A percentile compares a stretch with the other conserved stretches of the same genome.
Evolutionary conservation across 1,284 basidiomycete genomes (phyloP).

Genomic region (Uromyces viciae-fabae): DNA sequence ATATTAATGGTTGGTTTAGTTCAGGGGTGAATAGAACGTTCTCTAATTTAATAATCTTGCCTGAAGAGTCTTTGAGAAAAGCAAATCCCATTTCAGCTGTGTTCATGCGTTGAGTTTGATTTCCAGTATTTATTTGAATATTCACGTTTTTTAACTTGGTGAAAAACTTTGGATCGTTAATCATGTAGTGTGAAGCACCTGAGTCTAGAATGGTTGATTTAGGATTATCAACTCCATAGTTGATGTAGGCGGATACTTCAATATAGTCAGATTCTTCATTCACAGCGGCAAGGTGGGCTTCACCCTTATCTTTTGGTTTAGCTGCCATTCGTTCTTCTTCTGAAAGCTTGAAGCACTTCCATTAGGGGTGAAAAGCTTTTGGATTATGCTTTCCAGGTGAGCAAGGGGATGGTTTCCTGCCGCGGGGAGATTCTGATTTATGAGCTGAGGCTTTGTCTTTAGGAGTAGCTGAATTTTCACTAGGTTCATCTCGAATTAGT

Average conservation of each 20-base stretch:
- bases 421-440: not conserved
- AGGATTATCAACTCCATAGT: not conserved
- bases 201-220: not conserved
- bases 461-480: not conserved
- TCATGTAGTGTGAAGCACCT: not conserved
- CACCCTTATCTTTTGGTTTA: not conserved
- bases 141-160: not conserved
- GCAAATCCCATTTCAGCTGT: too few relatives aligned
- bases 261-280: not conserved
- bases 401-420: not conserved
- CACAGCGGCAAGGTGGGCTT: not conserved
- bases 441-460: not conserved
- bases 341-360: not conserved
- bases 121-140: constrained; percentile 3
- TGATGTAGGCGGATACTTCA: not conserved
- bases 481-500: not conserved
- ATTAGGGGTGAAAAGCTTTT: not conserved
- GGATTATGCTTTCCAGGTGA: not conserved
- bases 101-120: not conserved
- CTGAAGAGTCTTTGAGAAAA: not conserved
- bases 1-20: not conserved
- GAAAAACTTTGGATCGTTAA: not conserved
- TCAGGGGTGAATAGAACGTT: not conserved
- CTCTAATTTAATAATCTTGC: not conserved
- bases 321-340: not conserved